Conservation (phyloP, 805 yeast genomes). For the Metschnikowia cerradonensis region DNA sequence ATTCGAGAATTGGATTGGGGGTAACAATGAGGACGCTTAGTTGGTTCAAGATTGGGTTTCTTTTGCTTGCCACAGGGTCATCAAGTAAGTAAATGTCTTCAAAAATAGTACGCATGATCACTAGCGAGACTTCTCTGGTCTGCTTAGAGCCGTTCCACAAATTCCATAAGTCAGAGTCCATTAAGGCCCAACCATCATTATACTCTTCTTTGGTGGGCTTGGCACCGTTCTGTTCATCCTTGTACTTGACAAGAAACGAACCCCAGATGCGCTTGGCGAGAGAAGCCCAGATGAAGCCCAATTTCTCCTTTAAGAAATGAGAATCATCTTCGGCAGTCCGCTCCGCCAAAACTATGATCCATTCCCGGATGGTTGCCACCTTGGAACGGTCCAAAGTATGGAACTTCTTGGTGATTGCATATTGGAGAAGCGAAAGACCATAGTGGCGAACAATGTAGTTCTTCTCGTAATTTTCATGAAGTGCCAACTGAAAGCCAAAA, state of each 20-base stretch:
- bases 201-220: slow-evolving; percentile 40
- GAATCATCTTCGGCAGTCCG: slow-evolving; percentile 67
- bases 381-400: slow-evolving; percentile 53
- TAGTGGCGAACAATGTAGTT: slow-evolving; percentile 80
- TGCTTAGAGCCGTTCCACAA: slow-evolving; percentile 67
- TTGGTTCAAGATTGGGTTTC: slow-evolving; percentile 74
- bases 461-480: slow-evolving; percentile 51
- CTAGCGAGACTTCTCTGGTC: slow-evolving; percentile 71
- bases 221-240: slow-evolving; percentile 23
- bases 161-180: slow-evolving; percentile 74
- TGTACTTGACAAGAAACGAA: slow-evolving; percentile 44
- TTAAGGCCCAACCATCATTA: slow-evolving; percentile 72
- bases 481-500: slow-evolving; percentile 87
- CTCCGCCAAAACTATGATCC: slow-evolving; percentile 78
- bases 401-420: slow-evolving; percentile 60
- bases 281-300: slow-evolving; percentile 88
- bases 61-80: slow-evolving; percentile 81
- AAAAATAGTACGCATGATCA: slow-evolving; percentile 78
- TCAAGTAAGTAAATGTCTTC: slow-evolving; percentile 92
- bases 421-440: slow-evolving; percentile 76
- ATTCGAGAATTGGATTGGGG: slow-evolving; percentile 58
- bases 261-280: slow-evolving; percentile 94
- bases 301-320: slow-evolving; percentile 82
- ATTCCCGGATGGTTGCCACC: slow-evolving; percentile 65
- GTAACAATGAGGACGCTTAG: slow-evolving; percentile 81